Conservation (phyloP, 768 basidiomycete species). For the Panus rudis region DNA sequence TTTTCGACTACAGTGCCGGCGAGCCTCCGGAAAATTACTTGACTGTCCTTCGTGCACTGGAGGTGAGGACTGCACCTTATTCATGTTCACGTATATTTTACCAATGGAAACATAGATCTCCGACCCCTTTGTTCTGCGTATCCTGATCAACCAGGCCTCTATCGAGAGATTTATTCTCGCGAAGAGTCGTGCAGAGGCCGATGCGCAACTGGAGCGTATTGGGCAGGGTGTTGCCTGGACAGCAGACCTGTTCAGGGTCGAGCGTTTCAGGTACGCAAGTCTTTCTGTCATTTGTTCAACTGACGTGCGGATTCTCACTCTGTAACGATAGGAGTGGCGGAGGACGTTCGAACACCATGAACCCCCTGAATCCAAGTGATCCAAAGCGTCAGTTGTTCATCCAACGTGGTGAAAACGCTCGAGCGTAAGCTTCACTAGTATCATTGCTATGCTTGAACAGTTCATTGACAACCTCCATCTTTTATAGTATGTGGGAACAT, state of each 20-base stretch:
- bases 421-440: too few species aligned
- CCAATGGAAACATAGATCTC: conserved; percentile 46
- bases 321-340: conserved; percentile 58
- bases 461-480: too few species aligned
- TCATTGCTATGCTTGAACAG: too few species aligned
- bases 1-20: conserved; percentile 75
- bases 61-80: conserved; percentile 39
- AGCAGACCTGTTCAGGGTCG: conserved; percentile 54
- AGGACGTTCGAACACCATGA: conserved; percentile 40
- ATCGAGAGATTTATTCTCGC: conserved; percentile 75
- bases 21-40: conserved; percentile 57
- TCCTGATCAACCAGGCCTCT: conserved; percentile 65
- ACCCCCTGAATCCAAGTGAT: conserved; percentile 24
- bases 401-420: too few species aligned
- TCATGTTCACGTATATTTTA: not conserved
- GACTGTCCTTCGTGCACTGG: conserved; percentile 78
- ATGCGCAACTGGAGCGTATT: conserved; percentile 39
- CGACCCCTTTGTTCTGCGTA: conserved; percentile 66
- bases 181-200: conserved; percentile 53
- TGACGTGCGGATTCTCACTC: not conserved
- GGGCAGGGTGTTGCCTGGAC: conserved; percentile 57
- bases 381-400: conserved; percentile 44
- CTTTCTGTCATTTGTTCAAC: not conserved
- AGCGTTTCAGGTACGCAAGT: conserved; percentile 52
- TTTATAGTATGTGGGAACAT: too few species aligned